A percentile compares a stretch with the other conserved stretches of the same genome.
phyloP scores from a whole-genome alignment of 2,329 filamentous ascomycete species.

The Sporothrix pallida region DNA sequence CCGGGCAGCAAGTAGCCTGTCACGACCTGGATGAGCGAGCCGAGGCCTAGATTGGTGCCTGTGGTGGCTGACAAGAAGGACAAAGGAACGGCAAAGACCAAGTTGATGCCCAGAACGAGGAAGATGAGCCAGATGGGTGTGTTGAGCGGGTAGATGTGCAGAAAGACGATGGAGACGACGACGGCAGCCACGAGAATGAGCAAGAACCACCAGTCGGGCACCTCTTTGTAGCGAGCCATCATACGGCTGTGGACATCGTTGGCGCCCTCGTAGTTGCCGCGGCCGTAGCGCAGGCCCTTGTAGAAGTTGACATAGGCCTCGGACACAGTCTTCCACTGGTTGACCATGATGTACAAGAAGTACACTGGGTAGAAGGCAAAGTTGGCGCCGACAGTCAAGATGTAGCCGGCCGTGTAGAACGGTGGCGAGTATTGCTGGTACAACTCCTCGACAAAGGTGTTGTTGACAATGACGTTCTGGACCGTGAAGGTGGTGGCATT shows the following conservation, averaged over 20 bases:
- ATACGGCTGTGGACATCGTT: slow-evolving; percentile 52
- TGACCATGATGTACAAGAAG: slow-evolving; percentile 52
- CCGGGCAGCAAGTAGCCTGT: slow-evolving; percentile 46
- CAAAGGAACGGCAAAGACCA: slow-evolving; percentile 52
- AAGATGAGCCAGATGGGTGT: slow-evolving; percentile 45
- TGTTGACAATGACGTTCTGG: slow-evolving; percentile 45
- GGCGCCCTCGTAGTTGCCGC: slow-evolving; percentile 50
- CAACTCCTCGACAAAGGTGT: slow-evolving; percentile 48
- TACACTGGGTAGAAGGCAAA: slow-evolving; percentile 54
- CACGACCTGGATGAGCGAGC: slow-evolving; percentile 52
- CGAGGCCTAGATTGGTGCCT: slow-evolving; percentile 51
- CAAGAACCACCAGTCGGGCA: slow-evolving; percentile 58
- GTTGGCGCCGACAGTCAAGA: slow-evolving; percentile 51
- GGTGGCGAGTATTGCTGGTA: slow-evolving; percentile 52
- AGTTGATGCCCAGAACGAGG: slow-evolving; percentile 46
- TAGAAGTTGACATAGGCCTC: slow-evolving; percentile 50
- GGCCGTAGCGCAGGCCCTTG: slow-evolving; percentile 48
- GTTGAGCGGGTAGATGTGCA: slow-evolving; percentile 44
- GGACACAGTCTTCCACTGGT: slow-evolving; percentile 49
- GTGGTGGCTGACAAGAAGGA: slow-evolving; percentile 54
- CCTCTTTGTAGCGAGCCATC: slow-evolving; percentile 53
- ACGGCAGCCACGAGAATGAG: slow-evolving; percentile 45
- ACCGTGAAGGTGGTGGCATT: slow-evolving; percentile 51
- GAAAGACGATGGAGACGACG: slow-evolving; percentile 44
- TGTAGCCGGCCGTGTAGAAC: slow-evolving; percentile 52